Percentiles rank a stretch among this genome's conserved stretches.
Conservation (phyloP, 345 rosid species). For the Nasturtium officinale region DNA sequence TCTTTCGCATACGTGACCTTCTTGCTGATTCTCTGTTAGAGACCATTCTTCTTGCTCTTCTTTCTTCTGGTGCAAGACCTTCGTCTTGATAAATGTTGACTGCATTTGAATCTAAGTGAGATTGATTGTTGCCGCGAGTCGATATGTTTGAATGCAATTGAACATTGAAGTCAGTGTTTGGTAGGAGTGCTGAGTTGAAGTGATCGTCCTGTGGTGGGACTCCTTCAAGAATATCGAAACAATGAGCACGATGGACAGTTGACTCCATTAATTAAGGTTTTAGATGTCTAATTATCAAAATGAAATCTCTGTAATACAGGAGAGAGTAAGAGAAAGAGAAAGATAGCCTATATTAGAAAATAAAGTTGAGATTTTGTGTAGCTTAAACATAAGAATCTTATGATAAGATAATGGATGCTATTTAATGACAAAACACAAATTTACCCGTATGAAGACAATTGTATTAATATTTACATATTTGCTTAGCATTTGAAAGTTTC, state of each 20-base stretch:
- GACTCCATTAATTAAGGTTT: slow-evolving; percentile 37
- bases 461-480: background rate
- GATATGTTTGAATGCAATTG: slow-evolving; percentile 43
- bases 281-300: slow-evolving; percentile 10
- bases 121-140: slow-evolving; percentile 24
- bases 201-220: slow-evolving; percentile 46
- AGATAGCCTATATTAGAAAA: background rate
- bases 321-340: background rate
- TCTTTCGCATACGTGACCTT: slow-evolving; percentile 69
- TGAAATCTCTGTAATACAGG: slow-evolving; percentile 16
- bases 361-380: slow-evolving; percentile 6
- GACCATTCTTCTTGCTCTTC: slow-evolving; percentile 64
- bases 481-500: slow-evolving; percentile 16
- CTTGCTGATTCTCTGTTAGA: slow-evolving; percentile 84
- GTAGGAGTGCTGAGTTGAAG: slow-evolving; percentile 41
- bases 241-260: slow-evolving; percentile 30
- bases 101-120: slow-evolving; percentile 42
- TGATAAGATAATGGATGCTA: slow-evolving; percentile 18
- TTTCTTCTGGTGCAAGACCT: slow-evolving; percentile 46
- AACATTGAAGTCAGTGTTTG: slow-evolving; percentile 31
- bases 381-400: slow-evolving; percentile 20
- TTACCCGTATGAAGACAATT: slow-evolving; percentile 36
- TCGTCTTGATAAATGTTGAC: slow-evolving; percentile 8
- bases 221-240: slow-evolving; percentile 38
- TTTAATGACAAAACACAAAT: slow-evolving; percentile 30